Evolutionary conservation across 2,329 filamentous ascomycete genomes (phyloP), one percentile per base, ranked within the genome.

Genomic region (Cephalotrichum gorgonifer): DNA sequence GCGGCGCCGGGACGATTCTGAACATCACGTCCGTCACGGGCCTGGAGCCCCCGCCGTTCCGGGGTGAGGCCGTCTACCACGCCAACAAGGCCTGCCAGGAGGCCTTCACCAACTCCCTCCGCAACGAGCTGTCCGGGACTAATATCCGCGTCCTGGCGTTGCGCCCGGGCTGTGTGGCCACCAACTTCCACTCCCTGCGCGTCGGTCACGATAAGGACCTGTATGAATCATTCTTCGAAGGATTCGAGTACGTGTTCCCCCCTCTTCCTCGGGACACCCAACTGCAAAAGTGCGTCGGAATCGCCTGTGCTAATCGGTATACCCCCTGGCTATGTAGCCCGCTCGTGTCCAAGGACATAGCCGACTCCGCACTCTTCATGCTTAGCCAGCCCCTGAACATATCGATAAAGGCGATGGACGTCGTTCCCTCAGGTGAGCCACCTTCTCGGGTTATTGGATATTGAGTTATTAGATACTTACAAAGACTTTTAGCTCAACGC

Each of bases 31-130:
- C 67, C 0, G 64, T 65, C 0, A 75, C 72, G 0, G 72, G 61
- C 0, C 58, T 75, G 0, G 72, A 74, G 51, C 65, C 66, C 0
- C 72, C 72, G 0, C 72, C 72, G 0, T 75, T 75, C 46, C 60
- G 67, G 0, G 71, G 72, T 12, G 72, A 75, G 53, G 65, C 70
- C 0, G 69, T 76, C 8, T 72, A 74, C 48, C 71, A 74, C 51
- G 62, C 70, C 4, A 67, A 60, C 52, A 74, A 74, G 53, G 69
- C 71, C 1, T 62, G 60, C 3, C 69, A 72, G 47, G 72, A 76
- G 49, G 72, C 59, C 0, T 75, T 77, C 52, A 70, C 68, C 0
- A 74, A 76, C 49, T 64, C 65, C 1, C 61, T 76, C 9, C 60
- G 73, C 1, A 73, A 64, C 17, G 75, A 78, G 56, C 55, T 74